phyloP scores from a whole-genome alignment of 176 grass and related monocot genomes.

The Cenchrus purpureus region DNA sequence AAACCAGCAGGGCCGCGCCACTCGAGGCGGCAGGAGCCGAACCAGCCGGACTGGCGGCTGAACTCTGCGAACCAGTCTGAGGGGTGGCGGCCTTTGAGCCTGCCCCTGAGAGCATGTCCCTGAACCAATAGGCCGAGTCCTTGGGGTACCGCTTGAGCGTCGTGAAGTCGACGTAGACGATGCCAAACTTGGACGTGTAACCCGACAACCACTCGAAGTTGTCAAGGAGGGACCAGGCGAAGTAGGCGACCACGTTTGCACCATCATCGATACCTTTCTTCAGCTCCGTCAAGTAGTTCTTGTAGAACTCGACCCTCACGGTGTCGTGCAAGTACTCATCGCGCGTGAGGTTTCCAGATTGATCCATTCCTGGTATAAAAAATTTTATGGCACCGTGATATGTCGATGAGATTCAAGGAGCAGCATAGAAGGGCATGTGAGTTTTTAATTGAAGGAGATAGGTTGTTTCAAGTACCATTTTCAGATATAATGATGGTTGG shows the following conservation, averaged over 20 bases:
- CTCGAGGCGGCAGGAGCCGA: slow-evolving; percentile 28
- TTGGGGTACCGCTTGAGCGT: slow-evolving; percentile 73
- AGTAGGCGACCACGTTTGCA: slow-evolving; percentile 66
- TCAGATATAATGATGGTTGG: slow-evolving; percentile 77
- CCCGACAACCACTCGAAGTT: slow-evolving; percentile 86
- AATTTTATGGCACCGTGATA: neutral
- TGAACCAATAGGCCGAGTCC: slow-evolving; percentile 82
- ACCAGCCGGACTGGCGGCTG: neutral
- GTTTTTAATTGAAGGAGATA: neutral
- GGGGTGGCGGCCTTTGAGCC: slow-evolving; percentile 26
- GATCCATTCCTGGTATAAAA: slow-evolving; percentile 61
- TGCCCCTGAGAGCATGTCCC: slow-evolving; percentile 56
- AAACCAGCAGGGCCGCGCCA: slow-evolving; percentile 6
- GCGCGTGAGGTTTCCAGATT: slow-evolving; percentile 55
- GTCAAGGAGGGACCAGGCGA: slow-evolving; percentile 84
- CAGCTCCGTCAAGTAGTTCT: slow-evolving; percentile 67
- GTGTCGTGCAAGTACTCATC: slow-evolving; percentile 52
- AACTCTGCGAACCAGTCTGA: neutral
- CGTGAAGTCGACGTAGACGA: slow-evolving; percentile 76
- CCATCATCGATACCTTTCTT: slow-evolving; percentile 75
- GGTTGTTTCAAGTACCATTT: slow-evolving; percentile 60
- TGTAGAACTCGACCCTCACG: slow-evolving; percentile 54
- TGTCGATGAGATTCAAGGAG: neutral
- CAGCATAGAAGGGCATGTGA: neutral
- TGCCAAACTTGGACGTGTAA: slow-evolving; percentile 78